Conservation (phyloP, 2,329 filamentous ascomycete species). For the Magnaporthiopsis rhizophila region DNA sequence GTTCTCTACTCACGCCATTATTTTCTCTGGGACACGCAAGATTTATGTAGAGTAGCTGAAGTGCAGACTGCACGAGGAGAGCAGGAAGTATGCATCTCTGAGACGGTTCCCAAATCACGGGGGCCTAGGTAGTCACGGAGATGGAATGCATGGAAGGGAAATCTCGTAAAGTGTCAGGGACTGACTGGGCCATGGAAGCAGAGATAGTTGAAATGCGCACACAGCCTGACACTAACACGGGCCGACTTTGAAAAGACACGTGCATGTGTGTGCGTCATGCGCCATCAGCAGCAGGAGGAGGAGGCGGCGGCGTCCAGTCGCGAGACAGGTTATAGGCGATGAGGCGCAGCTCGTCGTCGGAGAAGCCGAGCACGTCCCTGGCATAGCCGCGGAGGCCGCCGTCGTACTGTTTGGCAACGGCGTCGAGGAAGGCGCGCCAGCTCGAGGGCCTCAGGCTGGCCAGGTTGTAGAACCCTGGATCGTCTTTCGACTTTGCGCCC, state of each 20-base stretch:
- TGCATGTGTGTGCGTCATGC: background rate
- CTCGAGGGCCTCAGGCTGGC: conserved; percentile 32
- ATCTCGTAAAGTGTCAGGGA: background rate
- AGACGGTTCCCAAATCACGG: background rate
- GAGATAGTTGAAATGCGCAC: background rate
- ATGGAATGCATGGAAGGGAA: background rate
- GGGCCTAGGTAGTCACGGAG: background rate
- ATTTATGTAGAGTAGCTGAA: background rate
- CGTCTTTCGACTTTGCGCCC: conserved; percentile 26
- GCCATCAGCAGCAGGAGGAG: background rate
- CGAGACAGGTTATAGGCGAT: conserved; percentile 37
- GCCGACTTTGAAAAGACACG: background rate
- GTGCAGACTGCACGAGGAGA: background rate
- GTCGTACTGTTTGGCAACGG: conserved; percentile 29
- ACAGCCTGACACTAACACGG: no score
- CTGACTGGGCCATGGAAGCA: background rate
- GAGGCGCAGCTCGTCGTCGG: conserved; percentile 32
- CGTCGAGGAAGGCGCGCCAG: conserved; percentile 39
- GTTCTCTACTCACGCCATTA: conserved; percentile 1
- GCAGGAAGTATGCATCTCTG: background rate
- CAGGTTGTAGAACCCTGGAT: conserved; percentile 42
- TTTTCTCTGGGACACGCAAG: background rate
- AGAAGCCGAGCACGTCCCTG: conserved; percentile 35
- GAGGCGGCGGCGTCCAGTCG: background rate
- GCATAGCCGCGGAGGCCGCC: conserved; percentile 44